phyloP scores from a whole-genome alignment of 1,284 basidiomycete genomes.

The Irpex sp. region DNA sequence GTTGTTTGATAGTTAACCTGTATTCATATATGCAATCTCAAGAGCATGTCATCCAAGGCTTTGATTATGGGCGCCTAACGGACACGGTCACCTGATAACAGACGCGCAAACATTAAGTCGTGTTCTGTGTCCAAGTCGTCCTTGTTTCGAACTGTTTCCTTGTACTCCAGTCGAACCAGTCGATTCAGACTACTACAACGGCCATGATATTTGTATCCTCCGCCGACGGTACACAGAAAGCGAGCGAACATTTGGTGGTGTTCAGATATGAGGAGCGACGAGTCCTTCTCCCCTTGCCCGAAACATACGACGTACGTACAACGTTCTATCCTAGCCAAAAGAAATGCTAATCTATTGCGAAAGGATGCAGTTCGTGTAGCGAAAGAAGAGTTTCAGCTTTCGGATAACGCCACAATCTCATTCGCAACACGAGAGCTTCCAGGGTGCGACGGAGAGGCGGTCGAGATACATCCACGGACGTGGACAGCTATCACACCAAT shows the following conservation, averaged over 20 bases:
- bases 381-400: neutral
- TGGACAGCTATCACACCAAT: neutral
- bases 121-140: neutral
- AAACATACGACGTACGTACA: neutral
- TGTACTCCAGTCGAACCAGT: too few species aligned
- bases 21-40: too few species aligned
- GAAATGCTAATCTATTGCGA: neutral
- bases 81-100: neutral
- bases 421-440: slow-evolving; percentile 1
- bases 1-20: neutral
- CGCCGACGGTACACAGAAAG: too few species aligned
- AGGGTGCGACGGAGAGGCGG: neutral
- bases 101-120: neutral
- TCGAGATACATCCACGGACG: neutral
- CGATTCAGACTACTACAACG: too few species aligned
- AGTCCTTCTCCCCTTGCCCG: slow-evolving; percentile 1
- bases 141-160: neutral
- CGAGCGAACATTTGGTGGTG: neutral
- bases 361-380: neutral
- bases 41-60: too few species aligned
- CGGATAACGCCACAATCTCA: neutral
- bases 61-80: too few species aligned
- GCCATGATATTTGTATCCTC: neutral
- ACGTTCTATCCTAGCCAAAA: neutral
- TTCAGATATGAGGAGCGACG: slow-evolving; percentile 1